A percentile compares a stretch with the other conserved stretches of the same genome.
phyloP scores from a whole-genome alignment of 805 yeast genomes.

The Saccharomyces paradoxus region DNA sequence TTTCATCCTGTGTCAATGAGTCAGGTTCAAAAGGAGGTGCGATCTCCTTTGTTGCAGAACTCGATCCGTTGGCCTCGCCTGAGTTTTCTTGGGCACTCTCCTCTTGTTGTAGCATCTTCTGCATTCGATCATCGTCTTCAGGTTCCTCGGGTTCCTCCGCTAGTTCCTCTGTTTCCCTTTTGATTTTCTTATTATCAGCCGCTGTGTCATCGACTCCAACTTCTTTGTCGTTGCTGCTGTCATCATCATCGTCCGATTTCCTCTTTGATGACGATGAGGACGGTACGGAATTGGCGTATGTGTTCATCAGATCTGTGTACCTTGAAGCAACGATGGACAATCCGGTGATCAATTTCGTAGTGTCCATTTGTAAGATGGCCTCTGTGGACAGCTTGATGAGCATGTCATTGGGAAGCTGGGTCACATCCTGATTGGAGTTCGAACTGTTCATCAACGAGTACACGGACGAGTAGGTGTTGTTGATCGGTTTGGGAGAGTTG shows the following conservation, averaged over 20 bases:
- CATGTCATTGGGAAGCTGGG: slow-evolving; percentile 55
- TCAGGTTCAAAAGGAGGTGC: not conserved
- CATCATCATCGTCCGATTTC: slow-evolving; percentile 17
- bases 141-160: slow-evolving; percentile 39
- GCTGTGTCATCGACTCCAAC: slow-evolving; percentile 24
- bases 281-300: slow-evolving; percentile 3
- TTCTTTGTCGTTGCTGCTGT: slow-evolving; percentile 27
- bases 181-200: slow-evolving; percentile 4
- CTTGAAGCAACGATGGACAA: slow-evolving; percentile 63
- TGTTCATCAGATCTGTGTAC: slow-evolving; percentile 41
- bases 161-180: slow-evolving; percentile 7
- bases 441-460: slow-evolving; percentile 61
- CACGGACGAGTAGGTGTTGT: slow-evolving; percentile 49
- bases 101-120: slow-evolving; percentile 36
- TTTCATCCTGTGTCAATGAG: not conserved
- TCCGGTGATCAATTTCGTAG: slow-evolving; percentile 51
- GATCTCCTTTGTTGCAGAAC: slow-evolving; percentile 13
- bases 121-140: slow-evolving; percentile 46
- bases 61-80: slow-evolving; percentile 2
- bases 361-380: slow-evolving; percentile 54
- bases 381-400: slow-evolving; percentile 55
- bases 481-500: slow-evolving; percentile 32
- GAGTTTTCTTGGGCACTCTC: slow-evolving; percentile 12
- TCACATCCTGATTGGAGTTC: slow-evolving; percentile 59
- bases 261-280: slow-evolving; percentile 10